Base-by-base conservation (phyloP, 139 green algal species). In the Dunaliella primolecta region DNA sequence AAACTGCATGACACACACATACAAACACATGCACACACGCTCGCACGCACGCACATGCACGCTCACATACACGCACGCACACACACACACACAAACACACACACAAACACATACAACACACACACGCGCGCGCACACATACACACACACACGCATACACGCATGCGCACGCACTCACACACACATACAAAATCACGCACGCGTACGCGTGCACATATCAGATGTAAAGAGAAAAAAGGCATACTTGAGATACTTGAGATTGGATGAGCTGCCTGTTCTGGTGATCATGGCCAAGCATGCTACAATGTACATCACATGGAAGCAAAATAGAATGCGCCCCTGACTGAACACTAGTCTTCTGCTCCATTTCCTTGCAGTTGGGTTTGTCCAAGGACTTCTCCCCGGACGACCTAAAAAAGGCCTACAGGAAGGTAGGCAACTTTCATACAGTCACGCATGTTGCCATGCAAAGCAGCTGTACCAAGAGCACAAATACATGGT, bases 401-500 rank as follows among this genome's bases (percentile, higher is more conserved):
- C 92, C 94, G 7, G 83, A 81, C 24, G 91, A 95, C 11, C 86
- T 98, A 3, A 98, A 98, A 75, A 97, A 97, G 84, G 92, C 89
- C 90, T 82, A 27, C 82, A 29, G 0, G 21, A 56, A 78, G 84
- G 64, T 78, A 46, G 31, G 36, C 23, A 2, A 82, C 23, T n/a
- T 34, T 55, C 36, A 35, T 1, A 31, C 36, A 35, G 37, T 30
- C n/a, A 29, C 23, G 30, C 23, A 55, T 36, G n/a, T n/a, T n/a
- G n/a, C n/a, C 82, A 81, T 11, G 3, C 30, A 29, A 31, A 57
- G 31, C 76, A 56, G 15, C 75, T 64, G 27, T 33, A 75, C 70
- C 82, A 56, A 36, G n/a, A 25, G 11, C 27, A 31, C 31, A n/a
- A 37, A 21, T 23, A 1, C 15, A 24, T 32, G 30, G 3, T 37